Percentiles rank a stretch among this genome's conserved stretches.
phyloP scores from a whole-genome alignment of 2,329 filamentous ascomycete genomes.

The Chrysoporthe austroafricana region DNA sequence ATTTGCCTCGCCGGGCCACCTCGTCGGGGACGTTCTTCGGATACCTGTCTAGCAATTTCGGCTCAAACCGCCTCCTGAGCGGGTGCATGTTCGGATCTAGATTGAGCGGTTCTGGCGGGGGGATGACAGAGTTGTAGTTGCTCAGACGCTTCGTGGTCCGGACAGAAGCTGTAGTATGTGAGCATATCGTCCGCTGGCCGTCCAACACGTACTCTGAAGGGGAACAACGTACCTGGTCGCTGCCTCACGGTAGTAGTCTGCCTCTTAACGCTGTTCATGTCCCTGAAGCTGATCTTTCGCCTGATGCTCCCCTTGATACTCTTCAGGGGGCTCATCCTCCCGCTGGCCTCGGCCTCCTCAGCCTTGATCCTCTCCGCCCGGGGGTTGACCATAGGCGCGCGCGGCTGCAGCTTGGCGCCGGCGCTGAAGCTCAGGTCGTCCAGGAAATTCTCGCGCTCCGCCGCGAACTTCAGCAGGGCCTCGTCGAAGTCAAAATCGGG shows the following conservation, averaged over 20 bases:
- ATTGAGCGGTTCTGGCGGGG: slow-evolving; percentile 86
- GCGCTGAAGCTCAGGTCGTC: slow-evolving; percentile 90
- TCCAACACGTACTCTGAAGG: slow-evolving; percentile 32
- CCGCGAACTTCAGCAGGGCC: slow-evolving; percentile 90
- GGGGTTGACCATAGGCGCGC: slow-evolving; percentile 75
- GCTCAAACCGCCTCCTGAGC: slow-evolving; percentile 90
- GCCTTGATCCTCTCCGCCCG: slow-evolving; percentile 80
- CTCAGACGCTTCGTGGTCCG: slow-evolving; percentile 88
- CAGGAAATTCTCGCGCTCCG: slow-evolving; percentile 91
- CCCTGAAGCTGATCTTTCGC: slow-evolving; percentile 87
- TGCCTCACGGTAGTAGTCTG: slow-evolving; percentile 77
- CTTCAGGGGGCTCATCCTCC: slow-evolving; percentile 59
- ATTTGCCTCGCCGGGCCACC: slow-evolving; percentile 76
- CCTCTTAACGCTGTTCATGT: slow-evolving; percentile 94
- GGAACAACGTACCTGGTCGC: slow-evolving; percentile 67
- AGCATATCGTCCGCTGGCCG: slow-evolving; percentile 35
- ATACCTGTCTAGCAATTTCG: slow-evolving; percentile 93
- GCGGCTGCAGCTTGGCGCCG: slow-evolving; percentile 73
- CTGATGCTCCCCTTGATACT: slow-evolving; percentile 82
- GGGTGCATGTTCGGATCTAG: slow-evolving; percentile 94
- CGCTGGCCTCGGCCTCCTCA: slow-evolving; percentile 64
- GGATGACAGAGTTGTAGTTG: slow-evolving; percentile 98
- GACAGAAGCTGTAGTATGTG: slow-evolving; percentile 55
- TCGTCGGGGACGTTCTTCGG: slow-evolving; percentile 84
- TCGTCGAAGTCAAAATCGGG: slow-evolving; percentile 90